Evolutionary conservation across 2,329 filamentous ascomycete species (phyloP).

Genomic region (Didymella keratinophila): DNA sequence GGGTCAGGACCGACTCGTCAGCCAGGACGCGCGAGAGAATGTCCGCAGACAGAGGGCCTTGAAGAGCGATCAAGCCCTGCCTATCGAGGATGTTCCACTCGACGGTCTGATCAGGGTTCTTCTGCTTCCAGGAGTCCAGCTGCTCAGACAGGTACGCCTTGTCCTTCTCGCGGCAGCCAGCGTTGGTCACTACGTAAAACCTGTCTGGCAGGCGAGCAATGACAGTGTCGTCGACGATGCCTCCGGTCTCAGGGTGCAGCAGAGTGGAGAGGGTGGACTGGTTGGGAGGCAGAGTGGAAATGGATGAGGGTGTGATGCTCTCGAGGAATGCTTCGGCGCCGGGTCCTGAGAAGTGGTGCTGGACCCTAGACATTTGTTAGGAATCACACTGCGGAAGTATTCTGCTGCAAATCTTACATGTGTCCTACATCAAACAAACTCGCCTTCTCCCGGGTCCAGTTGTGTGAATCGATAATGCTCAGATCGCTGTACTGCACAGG

Average conservation of each 20-base stretch:
- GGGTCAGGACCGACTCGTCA: conserved; percentile 49
- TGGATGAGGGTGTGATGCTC: conserved; percentile 79
- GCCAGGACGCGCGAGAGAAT: conserved; percentile 72
- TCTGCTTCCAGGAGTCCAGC: conserved; percentile 62
- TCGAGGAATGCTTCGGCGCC: conserved; percentile 83
- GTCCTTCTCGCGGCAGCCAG: conserved; percentile 90
- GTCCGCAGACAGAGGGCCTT: conserved; percentile 79
- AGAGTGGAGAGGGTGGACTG: conserved; percentile 85
- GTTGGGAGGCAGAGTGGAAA: conserved; percentile 69
- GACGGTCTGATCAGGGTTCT: conserved; percentile 55
- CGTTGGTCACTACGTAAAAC: conserved; percentile 96
- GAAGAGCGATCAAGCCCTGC: conserved; percentile 84
- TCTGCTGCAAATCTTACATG: conserved; percentile 68
- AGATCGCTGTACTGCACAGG: conserved; percentile 85
- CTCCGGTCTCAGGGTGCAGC: conserved; percentile 76
- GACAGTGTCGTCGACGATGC: conserved; percentile 94
- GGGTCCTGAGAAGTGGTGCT: conserved; percentile 83
- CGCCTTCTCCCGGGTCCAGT: conserved; percentile 85
- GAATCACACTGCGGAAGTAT: conserved; percentile 19
- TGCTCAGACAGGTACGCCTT: conserved; percentile 76
- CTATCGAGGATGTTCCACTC: conserved; percentile 74
- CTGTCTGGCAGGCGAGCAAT: conserved; percentile 73
- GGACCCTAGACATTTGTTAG: conserved; percentile 60
- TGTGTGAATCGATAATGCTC: conserved; percentile 83
- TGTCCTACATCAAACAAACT: conserved; percentile 96